These are phyloP conservation scores for Aspergillus incahuasiensis DNA, from an alignment of 495 filamentous ascomycete species.

Conservation along the genomic window DNA sequence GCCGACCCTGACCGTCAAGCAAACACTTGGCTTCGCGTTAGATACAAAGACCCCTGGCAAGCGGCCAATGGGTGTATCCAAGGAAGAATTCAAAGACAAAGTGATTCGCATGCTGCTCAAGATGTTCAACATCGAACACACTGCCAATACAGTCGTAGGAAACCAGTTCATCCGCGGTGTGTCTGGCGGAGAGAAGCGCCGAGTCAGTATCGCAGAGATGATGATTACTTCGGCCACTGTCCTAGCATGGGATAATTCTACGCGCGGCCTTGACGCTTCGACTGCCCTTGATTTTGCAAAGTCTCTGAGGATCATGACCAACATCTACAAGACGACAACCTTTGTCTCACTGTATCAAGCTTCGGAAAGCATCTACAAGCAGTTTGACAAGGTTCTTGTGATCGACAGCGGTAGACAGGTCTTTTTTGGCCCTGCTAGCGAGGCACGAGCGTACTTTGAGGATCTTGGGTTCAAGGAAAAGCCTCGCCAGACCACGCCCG, in stretches of 20 bases:
- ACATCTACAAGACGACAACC: conserved; percentile 72
- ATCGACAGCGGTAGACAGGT: conserved; percentile 76
- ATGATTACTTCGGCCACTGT: conserved; percentile 70
- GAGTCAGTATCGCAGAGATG: conserved; percentile 49
- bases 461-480: conserved; percentile 72
- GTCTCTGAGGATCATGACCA: conserved; percentile 70
- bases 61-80: conserved; percentile 59
- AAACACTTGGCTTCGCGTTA: conserved; percentile 80
- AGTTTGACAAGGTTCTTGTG: conserved; percentile 85
- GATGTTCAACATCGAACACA: conserved; percentile 88
- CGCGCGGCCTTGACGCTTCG: conserved; percentile 76
- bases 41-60: conserved; percentile 76
- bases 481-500: conserved; percentile 78
- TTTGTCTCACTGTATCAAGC: conserved; percentile 84
- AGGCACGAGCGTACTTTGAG: conserved; percentile 77
- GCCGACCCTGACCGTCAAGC: conserved; percentile 74
- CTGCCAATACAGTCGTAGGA: conserved; percentile 73
- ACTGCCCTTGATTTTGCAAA: conserved; percentile 72
- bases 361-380: conserved; percentile 75
- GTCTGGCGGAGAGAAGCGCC: conserved; percentile 80
- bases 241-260: conserved; percentile 78
- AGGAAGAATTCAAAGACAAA: conserved; percentile 64
- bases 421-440: conserved; percentile 68
- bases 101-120: conserved; percentile 67
- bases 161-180: conserved; percentile 77